phyloP scores from a whole-genome alignment of 768 basidiomycete species.

The Naematelia encephala region DNA sequence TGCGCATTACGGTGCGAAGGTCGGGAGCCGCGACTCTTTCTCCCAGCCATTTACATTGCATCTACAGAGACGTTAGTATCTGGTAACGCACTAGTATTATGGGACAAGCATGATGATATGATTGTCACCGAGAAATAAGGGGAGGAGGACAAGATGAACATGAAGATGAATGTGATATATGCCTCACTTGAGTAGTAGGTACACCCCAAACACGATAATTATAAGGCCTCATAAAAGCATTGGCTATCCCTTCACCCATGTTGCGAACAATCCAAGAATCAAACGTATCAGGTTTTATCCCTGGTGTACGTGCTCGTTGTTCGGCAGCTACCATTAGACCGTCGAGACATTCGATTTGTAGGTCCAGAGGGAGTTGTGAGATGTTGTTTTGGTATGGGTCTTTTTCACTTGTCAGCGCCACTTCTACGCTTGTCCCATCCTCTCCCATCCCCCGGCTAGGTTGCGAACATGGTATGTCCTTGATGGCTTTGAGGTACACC shows the following conservation, averaged over 20 bases:
- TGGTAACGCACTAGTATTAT: no score
- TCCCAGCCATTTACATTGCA: conserved; percentile 54
- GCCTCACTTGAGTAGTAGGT: conserved; percentile 45
- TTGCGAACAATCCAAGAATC: conserved; percentile 53
- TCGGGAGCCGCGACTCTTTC: conserved; percentile 52
- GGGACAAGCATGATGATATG: no score
- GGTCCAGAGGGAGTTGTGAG: conserved; percentile 49
- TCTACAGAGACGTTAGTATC: conserved; percentile 24
- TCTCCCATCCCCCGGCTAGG: no score
- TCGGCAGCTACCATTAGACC: conserved; percentile 52
- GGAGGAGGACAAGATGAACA: no score
- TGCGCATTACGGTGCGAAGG: conserved; percentile 50
- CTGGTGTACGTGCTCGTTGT: conserved; percentile 33
- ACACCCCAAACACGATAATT: conserved; percentile 54
- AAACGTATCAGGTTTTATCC: conserved; percentile 49
- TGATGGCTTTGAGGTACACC: no score
- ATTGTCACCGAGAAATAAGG: no score
- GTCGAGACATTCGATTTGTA: conserved; percentile 51
- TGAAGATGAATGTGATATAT: background rate
- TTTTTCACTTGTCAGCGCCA: conserved; percentile 7
- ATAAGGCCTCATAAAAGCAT: conserved; percentile 53
- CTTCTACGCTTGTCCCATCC: no score
- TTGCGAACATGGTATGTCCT: no score
- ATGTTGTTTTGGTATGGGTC: conserved; percentile 52
- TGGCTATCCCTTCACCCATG: conserved; percentile 51